Base-by-base conservation (phyloP, 164 flowering plant genomes). In the Stephania yunnanensis region DNA sequence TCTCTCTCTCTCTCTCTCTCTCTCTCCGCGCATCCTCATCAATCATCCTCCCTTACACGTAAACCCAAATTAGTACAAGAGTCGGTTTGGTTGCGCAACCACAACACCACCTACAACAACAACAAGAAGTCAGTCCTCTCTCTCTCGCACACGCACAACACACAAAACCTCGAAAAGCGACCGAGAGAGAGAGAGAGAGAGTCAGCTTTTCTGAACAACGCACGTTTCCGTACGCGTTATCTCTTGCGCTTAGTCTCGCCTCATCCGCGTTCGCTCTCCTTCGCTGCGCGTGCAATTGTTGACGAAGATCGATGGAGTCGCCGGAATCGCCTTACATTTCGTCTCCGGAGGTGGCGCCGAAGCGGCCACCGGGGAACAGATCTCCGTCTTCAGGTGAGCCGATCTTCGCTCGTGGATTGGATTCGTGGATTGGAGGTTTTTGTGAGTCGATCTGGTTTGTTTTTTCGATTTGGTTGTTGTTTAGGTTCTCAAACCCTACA, bases 301-400 rank as follows among this genome's bases (percentile, higher is more conserved):
- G 46, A 6, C 17, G 31, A 65, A 25, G 74, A 69, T 2, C 42
- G 42, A 83, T 83, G 85, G 85, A 83, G 74, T 79, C 85, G 46
- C 85, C 85, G 6, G 83, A 79, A 10, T 74, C 81, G 44, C 72
- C 85, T 69, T 79, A 79, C 78, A 70, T 77, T 46, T 79, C 85
- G 9, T 79, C 83, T 8, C 82, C 83, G 0, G 85, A 81, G 68
- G 77, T 66, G 74, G 46, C 79, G 68, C 80, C 75, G 65, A 83
- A 75, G 71, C 76, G 82, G 58, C 68, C 81, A 29, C 58, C 36
- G 15, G 36, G 63, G 11, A 66, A 68, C 72, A 78, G 63, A 44
- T 69, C 82, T 11, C 76, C 83, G 5, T 7, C 73, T 74, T 50
- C 77, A 72, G 83, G 83, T 81, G 36, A 71, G 80, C 46, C 4